Evolutionary conservation across 208 protist species (phyloP), one percentile per base, ranked within the genome.

Genomic region (Trypanosoma melophagium): DNA sequence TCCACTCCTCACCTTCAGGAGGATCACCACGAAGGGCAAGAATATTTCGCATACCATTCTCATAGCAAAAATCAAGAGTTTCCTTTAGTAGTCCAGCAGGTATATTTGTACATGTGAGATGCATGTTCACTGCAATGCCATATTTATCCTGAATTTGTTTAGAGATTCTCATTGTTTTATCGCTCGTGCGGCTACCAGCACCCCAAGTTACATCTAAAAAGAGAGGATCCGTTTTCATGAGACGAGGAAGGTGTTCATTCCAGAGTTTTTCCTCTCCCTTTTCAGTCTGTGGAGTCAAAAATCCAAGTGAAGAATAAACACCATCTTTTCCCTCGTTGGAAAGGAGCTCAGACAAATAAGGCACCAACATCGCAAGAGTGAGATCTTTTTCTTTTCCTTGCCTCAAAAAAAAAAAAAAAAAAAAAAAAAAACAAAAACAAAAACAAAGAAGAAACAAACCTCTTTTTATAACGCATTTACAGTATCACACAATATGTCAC

Each of bases 181-280:
- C 28, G 50, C 70, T 83, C 47, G 95, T 98, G 59, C 61, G 76
- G 59, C 97, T 97, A 57, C 95, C 97, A 25, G 94, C 96, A 24
- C 96, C 96, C 97, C 97, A 99, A 22, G 98, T 99, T 24, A 99
- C 82, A 75, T 98, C 97, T 16, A 97, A 75, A 69, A 98, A 99
- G 16, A 96, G 56, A 22, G 96, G 97, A 44, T 82, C 74, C 57
- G 92, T 71, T 55, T 75, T 35, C 10, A 84, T 76, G 81, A 98
- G 97, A 28, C 81, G 76, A 31, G 96, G 89, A 19, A 97, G 53
- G 53, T 83, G 64, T 19, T 73, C 76, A 66, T 94, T 59, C 66
- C 87, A 90, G 49, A 97, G 66, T n/a, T 94, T 86, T 21, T 89
- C 76, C 55, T 96, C 88, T 10, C 82, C 84, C 63, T 71, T 86